phyloP scores from a whole-genome alignment of 176 grass and related monocot genomes.

The Aechmea fasciata region DNA sequence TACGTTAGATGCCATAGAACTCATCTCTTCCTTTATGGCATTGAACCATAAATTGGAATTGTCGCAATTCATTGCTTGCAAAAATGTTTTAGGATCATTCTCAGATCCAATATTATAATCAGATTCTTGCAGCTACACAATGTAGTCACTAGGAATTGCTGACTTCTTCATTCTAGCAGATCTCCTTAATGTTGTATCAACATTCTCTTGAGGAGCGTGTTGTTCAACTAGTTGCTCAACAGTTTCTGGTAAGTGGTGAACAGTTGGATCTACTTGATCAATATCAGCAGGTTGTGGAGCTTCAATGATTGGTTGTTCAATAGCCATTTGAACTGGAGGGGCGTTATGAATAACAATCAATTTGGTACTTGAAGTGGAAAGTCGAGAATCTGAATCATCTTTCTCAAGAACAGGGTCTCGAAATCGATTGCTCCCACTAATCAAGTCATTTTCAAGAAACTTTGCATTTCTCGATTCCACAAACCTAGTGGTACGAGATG shows the following conservation, averaged over 20 bases:
- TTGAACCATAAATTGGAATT: not conserved
- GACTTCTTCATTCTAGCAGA: not conserved
- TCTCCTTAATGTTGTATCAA: not conserved
- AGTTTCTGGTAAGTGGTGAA: not conserved
- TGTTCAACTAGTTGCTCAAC: not conserved
- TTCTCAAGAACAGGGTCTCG: not conserved
- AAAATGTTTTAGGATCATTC: not conserved
- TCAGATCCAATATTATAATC: not conserved
- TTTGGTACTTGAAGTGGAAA: not conserved
- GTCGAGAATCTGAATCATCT: not conserved
- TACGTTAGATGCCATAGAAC: not conserved
- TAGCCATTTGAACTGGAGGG: not conserved
- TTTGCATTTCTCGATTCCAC: not conserved
- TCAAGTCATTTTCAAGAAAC: not conserved
- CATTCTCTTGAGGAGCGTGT: not conserved
- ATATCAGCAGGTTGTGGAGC: not conserved
- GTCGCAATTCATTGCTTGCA: not conserved
- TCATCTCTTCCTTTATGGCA: conserved; percentile 2
- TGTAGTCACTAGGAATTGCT: not conserved
- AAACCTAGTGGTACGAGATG: not conserved
- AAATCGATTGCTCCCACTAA: not conserved
- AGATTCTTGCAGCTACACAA: not conserved
- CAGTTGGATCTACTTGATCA: not conserved
- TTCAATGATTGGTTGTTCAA: not conserved
- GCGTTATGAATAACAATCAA: not conserved